Evolutionary conservation across 2,329 filamentous ascomycete genomes (phyloP), one percentile per base, ranked within the genome.

Genomic region (Alternaria dauci): DNA sequence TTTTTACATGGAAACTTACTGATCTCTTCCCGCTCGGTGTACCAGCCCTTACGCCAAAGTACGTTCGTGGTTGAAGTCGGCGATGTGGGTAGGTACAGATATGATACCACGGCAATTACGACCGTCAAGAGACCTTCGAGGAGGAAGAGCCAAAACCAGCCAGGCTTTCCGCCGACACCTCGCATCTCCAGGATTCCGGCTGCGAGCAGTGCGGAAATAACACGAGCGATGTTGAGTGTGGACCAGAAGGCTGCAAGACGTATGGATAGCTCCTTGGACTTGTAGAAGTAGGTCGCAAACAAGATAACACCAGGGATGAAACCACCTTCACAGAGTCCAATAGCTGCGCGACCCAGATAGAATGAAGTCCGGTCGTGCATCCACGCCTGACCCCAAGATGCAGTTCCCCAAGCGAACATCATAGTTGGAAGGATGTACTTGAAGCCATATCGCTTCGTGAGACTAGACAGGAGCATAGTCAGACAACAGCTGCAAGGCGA

Each of bases 241-340:
- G 87, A 87, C 90, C 90, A 93, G 80, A 93, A 92, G 62, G 83
- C 86, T 65, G 86, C 86, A 23, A 93, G 80, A 1, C 91, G 85
- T 3, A 86, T 83, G 0, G 90, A 88, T 0, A 93, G 81, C 74
- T 93, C 91, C 47, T 84, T 84, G 2, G 86, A 86, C 54, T 87
- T 93, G 80, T 92, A 93, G 76, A 90, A 93, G 76, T 93, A 93
- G 1, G 87, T 89, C 5, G 92, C 81, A 77, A 89, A 92, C 0
- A 90, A 79, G 16, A 90, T 84, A 18, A 86, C 85, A 57, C 87
- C 87, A 0, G 87, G 86, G 50, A 89, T 88, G 65, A 89, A 89
- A 2, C 80, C 80, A 36, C 76, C 81, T 65, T 80, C 80, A 39
- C 81, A 77, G 25, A 81, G 65, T 5, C 81, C 81, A 7, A 83